Percentiles rank a stretch among this genome's conserved stretches.
phyloP scores from a whole-genome alignment of 164 flowering plant genomes.

The Saururus chinensis region DNA sequence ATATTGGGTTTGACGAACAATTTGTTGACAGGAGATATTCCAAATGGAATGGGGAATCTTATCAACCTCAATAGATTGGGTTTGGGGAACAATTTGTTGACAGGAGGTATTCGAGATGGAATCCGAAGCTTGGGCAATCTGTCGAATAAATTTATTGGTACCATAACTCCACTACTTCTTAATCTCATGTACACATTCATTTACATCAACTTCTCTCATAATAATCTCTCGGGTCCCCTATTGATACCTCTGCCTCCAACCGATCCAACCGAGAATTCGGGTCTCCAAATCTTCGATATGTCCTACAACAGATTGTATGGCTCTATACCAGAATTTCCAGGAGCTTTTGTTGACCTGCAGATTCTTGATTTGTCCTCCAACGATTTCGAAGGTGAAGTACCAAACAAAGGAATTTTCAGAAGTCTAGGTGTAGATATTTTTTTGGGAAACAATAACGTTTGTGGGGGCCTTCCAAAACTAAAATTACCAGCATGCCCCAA shows the following conservation, averaged over 20 bases:
- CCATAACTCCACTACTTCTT: slow-evolving; percentile 20
- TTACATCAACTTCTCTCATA: slow-evolving; percentile 16
- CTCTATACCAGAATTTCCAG: slow-evolving; percentile 9
- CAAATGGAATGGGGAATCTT: too few species aligned
- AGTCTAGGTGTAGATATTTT: slow-evolving; percentile 19
- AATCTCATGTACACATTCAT: slow-evolving; percentile 9
- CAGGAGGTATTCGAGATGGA: too few species aligned
- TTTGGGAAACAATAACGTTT: slow-evolving; percentile 21
- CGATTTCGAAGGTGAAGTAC: slow-evolving; percentile 31
- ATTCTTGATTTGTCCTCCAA: slow-evolving; percentile 30
- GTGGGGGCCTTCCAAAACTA: slow-evolving; percentile 26
- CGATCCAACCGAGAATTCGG: slow-evolving; percentile 14
- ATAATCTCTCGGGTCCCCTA: slow-evolving; percentile 20
- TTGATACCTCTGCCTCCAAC: too few species aligned
- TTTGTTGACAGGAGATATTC: too few species aligned
- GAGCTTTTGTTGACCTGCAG: background rate
- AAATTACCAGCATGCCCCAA: slow-evolving; percentile 19
- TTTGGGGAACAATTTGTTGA: too few species aligned
- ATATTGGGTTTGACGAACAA: too few species aligned
- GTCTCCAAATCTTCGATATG: slow-evolving; percentile 17
- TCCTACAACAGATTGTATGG: too few species aligned
- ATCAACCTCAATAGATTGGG: too few species aligned
- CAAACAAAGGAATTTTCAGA: slow-evolving; percentile 25
- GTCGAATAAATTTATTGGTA: slow-evolving; percentile 3
- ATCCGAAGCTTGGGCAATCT: slow-evolving; percentile 21